phyloP scores from a whole-genome alignment of 768 basidiomycete genomes.

The Lactarius tabidus region DNA sequence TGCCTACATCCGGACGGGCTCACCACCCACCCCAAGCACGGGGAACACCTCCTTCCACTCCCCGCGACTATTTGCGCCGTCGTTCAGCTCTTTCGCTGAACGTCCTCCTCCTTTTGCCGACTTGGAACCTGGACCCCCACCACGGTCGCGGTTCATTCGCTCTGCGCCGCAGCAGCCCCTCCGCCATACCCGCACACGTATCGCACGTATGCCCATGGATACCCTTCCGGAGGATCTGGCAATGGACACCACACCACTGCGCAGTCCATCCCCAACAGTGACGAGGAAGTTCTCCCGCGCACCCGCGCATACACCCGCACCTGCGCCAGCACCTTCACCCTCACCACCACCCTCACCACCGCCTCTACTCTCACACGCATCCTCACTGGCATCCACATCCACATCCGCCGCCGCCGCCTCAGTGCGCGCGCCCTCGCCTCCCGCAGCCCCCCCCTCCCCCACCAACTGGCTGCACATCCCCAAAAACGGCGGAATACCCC shows the following conservation, averaged over 20 bases:
- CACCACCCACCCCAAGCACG: not conserved
- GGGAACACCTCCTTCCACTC: not conserved
- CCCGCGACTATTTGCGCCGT: conserved; percentile 15
- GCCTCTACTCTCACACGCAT: not conserved
- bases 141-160: conserved; percentile 4
- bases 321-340: not conserved
- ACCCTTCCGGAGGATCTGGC: conserved; percentile 21
- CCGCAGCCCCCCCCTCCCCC: conserved; percentile 12
- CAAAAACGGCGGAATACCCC: conserved; percentile 17
- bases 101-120: conserved; percentile 2
- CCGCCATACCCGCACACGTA: conserved; percentile 20
- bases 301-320: not conserved
- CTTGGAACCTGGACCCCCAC: conserved; percentile 2
- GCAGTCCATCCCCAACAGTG: conserved; percentile 9
- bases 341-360: not conserved
- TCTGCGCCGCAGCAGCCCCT: conserved; percentile 15
- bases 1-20: not conserved
- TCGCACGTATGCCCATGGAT: conserved; percentile 21
- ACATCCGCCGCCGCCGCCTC: not conserved
- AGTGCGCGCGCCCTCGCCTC: not conserved
- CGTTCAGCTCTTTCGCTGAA: conserved; percentile 9
- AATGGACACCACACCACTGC: not conserved
- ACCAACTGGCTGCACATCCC: conserved; percentile 25
- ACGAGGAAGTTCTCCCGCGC: not conserved
- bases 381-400: not conserved